Percentiles rank a stretch among this genome's conserved stretches.
Conservation (phyloP, 2,329 filamentous ascomycete genomes). For the Coniochaeta hoffmannii region DNA sequence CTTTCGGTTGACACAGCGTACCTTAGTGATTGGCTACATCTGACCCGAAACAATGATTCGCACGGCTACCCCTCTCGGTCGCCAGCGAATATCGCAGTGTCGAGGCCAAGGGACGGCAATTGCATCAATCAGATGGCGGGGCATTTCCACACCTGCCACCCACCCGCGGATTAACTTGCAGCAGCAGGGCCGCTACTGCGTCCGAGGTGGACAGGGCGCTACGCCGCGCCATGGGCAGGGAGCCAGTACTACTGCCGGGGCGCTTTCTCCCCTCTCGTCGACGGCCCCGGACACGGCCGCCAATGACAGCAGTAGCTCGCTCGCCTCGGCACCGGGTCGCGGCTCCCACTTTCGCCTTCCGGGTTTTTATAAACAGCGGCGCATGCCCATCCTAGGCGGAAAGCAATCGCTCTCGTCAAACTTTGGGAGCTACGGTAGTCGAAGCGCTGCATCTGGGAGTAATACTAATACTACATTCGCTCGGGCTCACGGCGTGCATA, state of each 20-base stretch:
- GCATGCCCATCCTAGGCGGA: neutral
- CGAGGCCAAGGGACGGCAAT: neutral
- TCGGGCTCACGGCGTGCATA: neutral
- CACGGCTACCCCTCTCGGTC: neutral
- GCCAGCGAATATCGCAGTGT: neutral
- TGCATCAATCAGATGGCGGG: neutral
- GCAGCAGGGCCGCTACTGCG: neutral
- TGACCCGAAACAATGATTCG: conserved; percentile 2
- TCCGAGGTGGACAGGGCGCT: neutral
- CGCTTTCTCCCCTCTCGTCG: neutral
- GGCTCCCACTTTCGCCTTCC: neutral
- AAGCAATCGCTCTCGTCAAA: neutral
- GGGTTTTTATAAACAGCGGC: neutral
- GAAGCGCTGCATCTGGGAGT: neutral
- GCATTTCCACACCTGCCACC: neutral
- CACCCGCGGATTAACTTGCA: neutral
- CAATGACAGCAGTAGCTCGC: neutral
- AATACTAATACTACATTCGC: no score
- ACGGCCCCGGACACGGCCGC: neutral
- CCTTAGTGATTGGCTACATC: neutral
- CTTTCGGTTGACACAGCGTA: neutral
- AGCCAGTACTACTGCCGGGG: neutral
- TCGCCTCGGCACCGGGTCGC: neutral
- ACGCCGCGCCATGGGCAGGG: neutral
- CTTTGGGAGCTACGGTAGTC: neutral